Conservation (phyloP, 2,329 filamentous ascomycete species). For the Fusarium ambrosium region DNA sequence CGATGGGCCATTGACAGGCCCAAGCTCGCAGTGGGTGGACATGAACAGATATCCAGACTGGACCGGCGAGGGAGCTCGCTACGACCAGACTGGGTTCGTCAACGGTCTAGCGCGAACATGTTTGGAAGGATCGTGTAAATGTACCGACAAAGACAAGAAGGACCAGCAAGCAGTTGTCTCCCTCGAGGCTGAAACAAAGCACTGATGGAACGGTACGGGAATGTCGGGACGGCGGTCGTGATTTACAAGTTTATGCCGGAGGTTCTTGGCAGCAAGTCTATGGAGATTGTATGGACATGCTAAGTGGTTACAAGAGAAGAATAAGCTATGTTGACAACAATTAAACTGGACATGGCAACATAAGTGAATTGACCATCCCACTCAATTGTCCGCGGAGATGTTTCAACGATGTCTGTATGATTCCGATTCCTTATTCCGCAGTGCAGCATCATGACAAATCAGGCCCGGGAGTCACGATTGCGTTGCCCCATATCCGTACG, state of each 20-base stretch:
- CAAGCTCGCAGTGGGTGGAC: conserved; percentile 2
- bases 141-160: too few species aligned
- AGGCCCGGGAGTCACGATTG: not conserved
- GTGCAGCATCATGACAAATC: conserved; percentile 34
- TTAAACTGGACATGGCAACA: not conserved
- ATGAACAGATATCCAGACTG: not conserved
- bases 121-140: too few species aligned
- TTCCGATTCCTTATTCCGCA: not conserved
- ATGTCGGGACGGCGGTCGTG: conserved; percentile 65
- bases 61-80: not conserved
- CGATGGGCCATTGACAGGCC: not conserved
- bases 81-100: not conserved
- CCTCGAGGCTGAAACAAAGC: too few species aligned
- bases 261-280: conserved; percentile 71
- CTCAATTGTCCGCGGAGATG: not conserved
- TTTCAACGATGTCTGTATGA: not conserved
- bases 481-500: not conserved
- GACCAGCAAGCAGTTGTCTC: too few species aligned
- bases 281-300: conserved; percentile 52
- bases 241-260: conserved; percentile 70
- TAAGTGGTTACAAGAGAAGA: not conserved
- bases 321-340: not conserved
- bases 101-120: too few species aligned
- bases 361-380: not conserved
- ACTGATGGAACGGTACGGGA: conserved; percentile 64